A percentile compares a stretch with the other conserved stretches of the same genome.
Evolutionary conservation across 1,284 basidiomycete species (phyloP).

Genomic region (Irpex sp.): DNA sequence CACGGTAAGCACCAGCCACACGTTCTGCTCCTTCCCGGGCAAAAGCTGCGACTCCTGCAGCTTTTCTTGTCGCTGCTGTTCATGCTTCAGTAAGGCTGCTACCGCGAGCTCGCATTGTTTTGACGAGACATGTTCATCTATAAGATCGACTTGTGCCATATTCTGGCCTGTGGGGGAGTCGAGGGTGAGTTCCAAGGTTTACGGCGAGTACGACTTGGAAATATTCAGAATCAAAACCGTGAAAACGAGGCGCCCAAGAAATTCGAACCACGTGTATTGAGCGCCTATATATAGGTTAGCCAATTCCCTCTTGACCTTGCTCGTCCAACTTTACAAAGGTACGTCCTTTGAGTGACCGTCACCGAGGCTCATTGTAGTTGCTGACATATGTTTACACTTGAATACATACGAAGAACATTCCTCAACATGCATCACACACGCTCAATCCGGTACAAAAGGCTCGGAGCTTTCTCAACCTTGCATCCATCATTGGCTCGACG

Average conservation of each 20-base stretch:
- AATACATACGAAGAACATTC: too few species aligned
- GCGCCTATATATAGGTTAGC: too few species aligned
- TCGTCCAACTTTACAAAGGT: too few species aligned
- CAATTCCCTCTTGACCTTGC: too few species aligned
- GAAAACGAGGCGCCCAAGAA: background rate
- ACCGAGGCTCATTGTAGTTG: background rate
- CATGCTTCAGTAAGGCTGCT: constrained; percentile 68
- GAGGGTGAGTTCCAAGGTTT: background rate
- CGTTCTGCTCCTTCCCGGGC: constrained; percentile 69
- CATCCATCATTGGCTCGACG: too few species aligned
- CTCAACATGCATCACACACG: too few species aligned
- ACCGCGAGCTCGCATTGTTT: constrained; percentile 78
- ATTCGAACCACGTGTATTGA: background rate
- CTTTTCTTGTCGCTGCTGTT: constrained; percentile 55
- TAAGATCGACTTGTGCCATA: constrained; percentile 49
- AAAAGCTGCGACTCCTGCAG: constrained; percentile 76
- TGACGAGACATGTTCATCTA: constrained; percentile 64
- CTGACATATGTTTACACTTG: background rate
- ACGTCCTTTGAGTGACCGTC: too few species aligned
- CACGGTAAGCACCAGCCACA: constrained; percentile 83
- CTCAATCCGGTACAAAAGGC: too few species aligned
- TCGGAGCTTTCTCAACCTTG: too few species aligned
- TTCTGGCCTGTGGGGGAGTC: background rate
- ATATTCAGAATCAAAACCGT: background rate
- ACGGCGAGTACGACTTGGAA: background rate